phyloP scores from a whole-genome alignment of 2,329 filamentous ascomycete species.

The Taxawa tesnikishii region DNA sequence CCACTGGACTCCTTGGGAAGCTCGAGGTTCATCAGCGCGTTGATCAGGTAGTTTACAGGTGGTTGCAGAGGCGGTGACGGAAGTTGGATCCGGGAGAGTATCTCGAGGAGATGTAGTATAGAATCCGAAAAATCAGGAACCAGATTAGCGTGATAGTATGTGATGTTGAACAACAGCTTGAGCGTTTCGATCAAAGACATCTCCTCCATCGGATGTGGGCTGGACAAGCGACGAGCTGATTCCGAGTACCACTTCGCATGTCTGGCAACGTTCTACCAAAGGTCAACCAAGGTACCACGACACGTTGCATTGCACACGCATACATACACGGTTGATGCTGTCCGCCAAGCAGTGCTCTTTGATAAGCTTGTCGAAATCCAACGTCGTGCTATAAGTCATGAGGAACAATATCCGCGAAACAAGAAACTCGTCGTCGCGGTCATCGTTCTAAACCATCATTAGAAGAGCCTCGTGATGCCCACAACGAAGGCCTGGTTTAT shows the following conservation, averaged over 20 bases:
- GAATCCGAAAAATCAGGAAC: slow-evolving; percentile 51
- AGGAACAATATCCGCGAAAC: slow-evolving; percentile 68
- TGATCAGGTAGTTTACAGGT: slow-evolving; percentile 60
- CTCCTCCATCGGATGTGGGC: slow-evolving; percentile 51
- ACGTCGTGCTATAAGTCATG: slow-evolving; percentile 62
- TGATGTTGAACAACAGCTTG: slow-evolving; percentile 83
- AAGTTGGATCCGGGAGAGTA: slow-evolving; percentile 52
- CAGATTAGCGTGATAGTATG: slow-evolving; percentile 57
- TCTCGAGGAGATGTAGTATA: slow-evolving; percentile 56
- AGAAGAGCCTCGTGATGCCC: background rate
- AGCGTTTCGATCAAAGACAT: slow-evolving; percentile 75
- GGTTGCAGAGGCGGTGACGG: slow-evolving; percentile 57
- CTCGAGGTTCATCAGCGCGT: slow-evolving; percentile 70
- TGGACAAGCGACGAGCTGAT: slow-evolving; percentile 30
- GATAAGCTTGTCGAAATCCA: slow-evolving; percentile 54
- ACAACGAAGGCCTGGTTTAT: slow-evolving; percentile 1
- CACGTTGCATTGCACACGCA: background rate
- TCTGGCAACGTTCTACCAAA: slow-evolving; percentile 52
- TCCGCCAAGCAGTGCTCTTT: slow-evolving; percentile 54
- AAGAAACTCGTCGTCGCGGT: slow-evolving; percentile 76
- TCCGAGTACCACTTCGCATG: slow-evolving; percentile 33
- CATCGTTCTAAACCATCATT: slow-evolving; percentile 44
- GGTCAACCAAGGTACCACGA: no score
- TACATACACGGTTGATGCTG: slow-evolving; percentile 43
- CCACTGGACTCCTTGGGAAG: slow-evolving; percentile 25